Percentiles rank a stretch among this genome's conserved stretches.
phyloP scores from a whole-genome alignment of 768 basidiomycete genomes.

The Rhodosporidiobolus sp. region DNA sequence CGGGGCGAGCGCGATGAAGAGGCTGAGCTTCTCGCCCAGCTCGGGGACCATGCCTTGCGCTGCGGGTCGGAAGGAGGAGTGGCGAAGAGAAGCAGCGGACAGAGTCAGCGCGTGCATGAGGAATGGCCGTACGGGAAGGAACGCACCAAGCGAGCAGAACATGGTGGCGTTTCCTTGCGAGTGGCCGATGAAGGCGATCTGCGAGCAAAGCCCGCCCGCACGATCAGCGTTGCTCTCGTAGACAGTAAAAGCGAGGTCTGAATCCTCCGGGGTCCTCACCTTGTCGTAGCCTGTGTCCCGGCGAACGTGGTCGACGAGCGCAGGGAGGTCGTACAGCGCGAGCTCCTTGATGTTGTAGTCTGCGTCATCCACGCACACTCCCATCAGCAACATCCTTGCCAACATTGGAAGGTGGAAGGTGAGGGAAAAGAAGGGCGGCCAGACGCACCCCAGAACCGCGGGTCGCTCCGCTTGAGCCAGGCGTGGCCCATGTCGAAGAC shows the following conservation, averaged over 20 bases:
- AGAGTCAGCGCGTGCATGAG: background rate
- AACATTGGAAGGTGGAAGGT: background rate
- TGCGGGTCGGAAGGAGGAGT: background rate
- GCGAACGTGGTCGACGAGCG: slow-evolving; percentile 55
- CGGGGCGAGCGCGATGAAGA: slow-evolving; percentile 56
- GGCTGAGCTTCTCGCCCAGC: slow-evolving; percentile 52
- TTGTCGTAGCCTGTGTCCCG: slow-evolving; percentile 54
- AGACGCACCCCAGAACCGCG: slow-evolving; percentile 55
- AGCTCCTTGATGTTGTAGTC: slow-evolving; percentile 57
- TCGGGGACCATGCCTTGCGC: slow-evolving; percentile 55
- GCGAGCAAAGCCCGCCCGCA: background rate
- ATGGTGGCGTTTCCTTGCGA: slow-evolving; percentile 57
- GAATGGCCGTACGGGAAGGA: too few relatives aligned
- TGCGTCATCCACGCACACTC: slow-evolving; percentile 13
- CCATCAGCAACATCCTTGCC: background rate
- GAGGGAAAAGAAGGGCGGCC: background rate
- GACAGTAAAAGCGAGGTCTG: background rate
- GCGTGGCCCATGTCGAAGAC: slow-evolving; percentile 57
- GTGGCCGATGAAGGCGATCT: slow-evolving; percentile 57
- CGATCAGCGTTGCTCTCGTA: background rate
- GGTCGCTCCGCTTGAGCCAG: slow-evolving; percentile 51
- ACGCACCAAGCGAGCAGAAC: slow-evolving; percentile 53
- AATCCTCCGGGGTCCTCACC: too few relatives aligned
- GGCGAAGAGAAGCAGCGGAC: background rate
- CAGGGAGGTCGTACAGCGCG: slow-evolving; percentile 56